phyloP scores from a whole-genome alignment of 2,329 filamentous ascomycete genomes.

The Alternaria gansuensis region DNA sequence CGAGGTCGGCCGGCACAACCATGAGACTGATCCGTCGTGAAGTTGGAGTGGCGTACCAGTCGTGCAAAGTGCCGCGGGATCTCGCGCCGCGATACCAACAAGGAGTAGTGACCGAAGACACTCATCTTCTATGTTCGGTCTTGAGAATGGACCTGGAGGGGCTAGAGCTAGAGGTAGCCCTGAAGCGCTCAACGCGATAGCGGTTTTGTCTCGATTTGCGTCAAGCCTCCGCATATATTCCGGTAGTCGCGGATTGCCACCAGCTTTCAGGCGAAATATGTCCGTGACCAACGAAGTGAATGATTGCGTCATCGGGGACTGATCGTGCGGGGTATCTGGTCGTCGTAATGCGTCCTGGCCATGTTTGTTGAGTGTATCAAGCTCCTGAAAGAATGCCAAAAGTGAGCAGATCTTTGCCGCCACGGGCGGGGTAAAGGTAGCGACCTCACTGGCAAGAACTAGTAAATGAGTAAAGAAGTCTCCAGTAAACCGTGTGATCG shows the following conservation, averaged over 20 bases:
- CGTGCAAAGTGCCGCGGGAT: constrained; percentile 54
- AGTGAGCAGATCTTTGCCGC: constrained; percentile 35
- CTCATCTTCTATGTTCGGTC: constrained; percentile 51
- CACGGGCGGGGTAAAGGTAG: constrained; percentile 19
- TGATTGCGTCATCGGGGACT: constrained; percentile 7
- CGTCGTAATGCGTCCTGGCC: constrained; percentile 20
- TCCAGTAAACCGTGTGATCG: constrained; percentile 53
- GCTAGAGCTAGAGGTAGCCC: constrained; percentile 52
- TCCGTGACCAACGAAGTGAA: constrained; percentile 44
- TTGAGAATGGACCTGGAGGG: constrained; percentile 38
- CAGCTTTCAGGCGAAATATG: constrained; percentile 54
- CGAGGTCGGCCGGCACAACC: constrained; percentile 43
- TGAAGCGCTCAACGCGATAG: constrained; percentile 54
- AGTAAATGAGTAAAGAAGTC: constrained; percentile 55
- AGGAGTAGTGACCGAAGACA: constrained; percentile 55
- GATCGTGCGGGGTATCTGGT: constrained; percentile 29
- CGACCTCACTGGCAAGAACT: constrained; percentile 44
- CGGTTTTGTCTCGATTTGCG: constrained; percentile 56
- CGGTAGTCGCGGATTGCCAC: constrained; percentile 55
- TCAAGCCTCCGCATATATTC: constrained; percentile 53
- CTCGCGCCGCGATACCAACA: constrained; percentile 53
- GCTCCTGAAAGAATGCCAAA: constrained; percentile 30
- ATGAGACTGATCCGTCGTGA: constrained; percentile 47
- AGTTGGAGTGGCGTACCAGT: constrained; percentile 45
- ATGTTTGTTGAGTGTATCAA: constrained; percentile 15